Percentiles rank a stretch among this genome's conserved stretches.
These are phyloP conservation scores for Posidonia australis DNA, from an alignment of 106 monocot species.

Conservation along the genomic window DNA sequence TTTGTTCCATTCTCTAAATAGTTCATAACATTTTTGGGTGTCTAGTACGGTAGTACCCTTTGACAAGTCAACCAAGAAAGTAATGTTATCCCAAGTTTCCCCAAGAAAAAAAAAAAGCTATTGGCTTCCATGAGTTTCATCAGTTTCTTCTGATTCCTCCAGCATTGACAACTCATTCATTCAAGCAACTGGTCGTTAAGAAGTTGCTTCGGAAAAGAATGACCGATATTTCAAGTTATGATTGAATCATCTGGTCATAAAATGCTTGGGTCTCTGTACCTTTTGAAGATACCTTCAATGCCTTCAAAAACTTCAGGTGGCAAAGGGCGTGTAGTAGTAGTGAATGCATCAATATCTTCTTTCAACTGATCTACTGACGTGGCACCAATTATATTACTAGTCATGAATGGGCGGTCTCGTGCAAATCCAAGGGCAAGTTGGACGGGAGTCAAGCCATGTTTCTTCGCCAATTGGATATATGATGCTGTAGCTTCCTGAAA, in stretches of 20 bases:
- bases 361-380: conserved; percentile 79
- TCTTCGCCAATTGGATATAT: conserved; percentile 53
- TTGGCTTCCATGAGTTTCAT: too few relatives aligned
- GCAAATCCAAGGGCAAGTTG: conserved; percentile 79
- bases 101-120: too few relatives aligned
- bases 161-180: too few relatives aligned
- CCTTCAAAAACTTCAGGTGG: conserved; percentile 47
- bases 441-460: conserved; percentile 70
- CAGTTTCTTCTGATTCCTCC: too few relatives aligned
- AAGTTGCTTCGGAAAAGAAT: neutral
- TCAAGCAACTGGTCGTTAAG: neutral
- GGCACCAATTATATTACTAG: conserved; percentile 83
- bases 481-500: conserved; percentile 64
- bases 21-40: too few relatives aligned
- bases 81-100: too few relatives aligned
- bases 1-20: too few relatives aligned
- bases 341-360: conserved; percentile 80
- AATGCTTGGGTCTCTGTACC: conserved; percentile 60
- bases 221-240: neutral
- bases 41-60: too few relatives aligned
- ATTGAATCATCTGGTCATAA: neutral
- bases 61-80: too few relatives aligned
- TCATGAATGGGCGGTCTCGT: conserved; percentile 65
- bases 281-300: conserved; percentile 61
- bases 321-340: conserved; percentile 42